Evolutionary conservation across 805 yeast genomes (phyloP), one percentile per base, ranked within the genome.

Genomic region (Zygotorulaspora florentina): DNA sequence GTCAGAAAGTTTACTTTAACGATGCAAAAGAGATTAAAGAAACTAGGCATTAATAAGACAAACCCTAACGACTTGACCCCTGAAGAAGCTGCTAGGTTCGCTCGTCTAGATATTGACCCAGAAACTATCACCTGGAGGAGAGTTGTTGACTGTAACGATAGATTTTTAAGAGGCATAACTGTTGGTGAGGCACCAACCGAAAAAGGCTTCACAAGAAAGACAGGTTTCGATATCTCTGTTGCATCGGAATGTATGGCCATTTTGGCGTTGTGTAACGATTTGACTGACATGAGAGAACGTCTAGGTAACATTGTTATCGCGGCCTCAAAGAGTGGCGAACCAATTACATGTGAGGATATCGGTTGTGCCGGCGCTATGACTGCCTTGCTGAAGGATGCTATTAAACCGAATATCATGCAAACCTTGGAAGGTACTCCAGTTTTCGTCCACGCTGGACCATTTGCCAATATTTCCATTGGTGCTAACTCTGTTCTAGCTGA

Each of bases 171-270:
- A 70, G 87, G 83, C 41, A 77, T 85, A 54, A 85, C 91, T 37
- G 73, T 85, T 51, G 91, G 91, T 53, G 79, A 85, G 68, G 88
- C 89, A 3, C 83, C 89, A 56, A 84, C 90, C 41, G 95, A 85
- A 67, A 80, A 79, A 65, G 89, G 88, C 11, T 71, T 78, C 64
- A 76, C 79, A 30, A 76, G 95, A 67, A 66, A 75, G 49, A 81
- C 91, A 15, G 95, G 93, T 3, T 85, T 85, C 59, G 95, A 85
- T 66, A 85, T 85, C 55, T 79, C 93, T 17, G 93, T 85, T 52
- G 95, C 95, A 15, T 81, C 87, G 39, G 95, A 85, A 68, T 75
- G 85, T 65, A 85, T 85, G 95, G 95, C 95, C 39, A 85, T 85
- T 49, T 69, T 85, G 59, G 95, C 95, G 11, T 69, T 85, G 46